These are phyloP conservation scores for Citrus australasica DNA, from an alignment of 345 rosid genomes.

Conservation along the genomic window DNA sequence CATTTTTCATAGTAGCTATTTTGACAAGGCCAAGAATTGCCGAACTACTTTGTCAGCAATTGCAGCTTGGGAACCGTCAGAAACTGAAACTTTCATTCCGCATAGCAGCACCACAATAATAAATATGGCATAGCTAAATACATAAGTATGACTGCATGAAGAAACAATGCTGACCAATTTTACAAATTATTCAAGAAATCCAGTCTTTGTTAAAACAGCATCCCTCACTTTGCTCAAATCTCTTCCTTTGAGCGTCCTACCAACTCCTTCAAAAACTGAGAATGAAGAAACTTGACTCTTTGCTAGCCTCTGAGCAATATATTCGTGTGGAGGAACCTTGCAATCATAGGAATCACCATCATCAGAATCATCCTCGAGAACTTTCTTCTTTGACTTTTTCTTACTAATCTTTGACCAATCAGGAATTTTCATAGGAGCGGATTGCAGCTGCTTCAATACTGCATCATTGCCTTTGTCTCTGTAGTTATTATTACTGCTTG, in stretches of 20 bases:
- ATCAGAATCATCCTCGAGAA: conserved; percentile 19
- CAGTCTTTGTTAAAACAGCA: conserved; percentile 71
- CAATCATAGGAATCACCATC: conserved; percentile 26
- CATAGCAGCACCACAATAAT: no score
- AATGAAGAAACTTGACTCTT: conserved; percentile 63
- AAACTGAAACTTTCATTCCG: no score
- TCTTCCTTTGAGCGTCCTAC: conserved; percentile 83
- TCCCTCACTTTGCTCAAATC: conserved; percentile 82
- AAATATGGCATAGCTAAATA: no score
- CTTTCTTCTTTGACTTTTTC: conserved; percentile 33
- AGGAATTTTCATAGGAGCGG: conserved; percentile 76
- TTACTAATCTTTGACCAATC: conserved; percentile 53
- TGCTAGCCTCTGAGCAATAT: conserved; percentile 53
- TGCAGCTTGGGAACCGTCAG: no score
- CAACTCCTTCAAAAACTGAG: conserved; percentile 79
- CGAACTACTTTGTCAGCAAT: no score
- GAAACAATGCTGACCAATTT: background rate
- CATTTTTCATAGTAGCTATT: no score
- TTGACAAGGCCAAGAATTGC: no score
- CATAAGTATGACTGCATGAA: no score
- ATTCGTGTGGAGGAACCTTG: conserved; percentile 71
- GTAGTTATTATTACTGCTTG: conserved; percentile 12
- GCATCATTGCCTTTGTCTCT: background rate
- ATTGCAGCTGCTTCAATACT: conserved; percentile 41
- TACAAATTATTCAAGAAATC: conserved; percentile 63